Evolutionary conservation across 495 filamentous ascomycete species (phyloP), one percentile per base, ranked within the genome.

Genomic region (Astrothelium macrocarpum): DNA sequence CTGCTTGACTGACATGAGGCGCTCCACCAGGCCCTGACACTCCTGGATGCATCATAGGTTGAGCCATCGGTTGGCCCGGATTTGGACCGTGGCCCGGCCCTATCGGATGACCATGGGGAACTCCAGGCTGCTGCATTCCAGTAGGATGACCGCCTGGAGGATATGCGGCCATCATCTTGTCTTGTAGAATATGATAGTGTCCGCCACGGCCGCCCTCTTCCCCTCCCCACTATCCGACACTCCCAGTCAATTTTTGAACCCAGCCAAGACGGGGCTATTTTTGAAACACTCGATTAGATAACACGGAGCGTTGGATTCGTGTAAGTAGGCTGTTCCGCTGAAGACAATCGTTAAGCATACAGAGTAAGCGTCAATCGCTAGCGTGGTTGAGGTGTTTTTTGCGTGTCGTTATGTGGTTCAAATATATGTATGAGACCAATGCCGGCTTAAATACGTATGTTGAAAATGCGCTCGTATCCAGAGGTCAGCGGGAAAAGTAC

Each of bases 11-110:
- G 36, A 92, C 89, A 68, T 94, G 90, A 59, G 85, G 84, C 4
- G 23, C 49, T 43, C 83, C 85, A 63, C 85, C 86, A 9, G 90
- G 88, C 11, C 82, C 89, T 39, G 90, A 91, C n/a, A 90, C 90
- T 45, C 87, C 89, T 71, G 89, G 87, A 70, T 94, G 90, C 72
- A 87, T 88, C 73, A 88, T 90, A 45, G 85, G 84, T 80, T 95
- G 91, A 26, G 77, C 82, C 69, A 76, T 87, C 26, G 81, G 80
- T 64, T 83, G 76, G 67, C 82, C 83, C 61, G 87, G 89, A 70
- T 90, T 89, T 31, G 84, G 85, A 14, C 82, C 84, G 71, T 90
- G 89, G 72, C 74, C 81, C 63, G 77, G 81, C 12, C 76, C 81
- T 84, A 90, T 89, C 67, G 86, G 88, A 73, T 94, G 90, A 53